Evolutionary conservation across 306 rosid species (phyloP), one percentile per base, ranked within the genome.

Genomic region (Lotus japonicus): DNA sequence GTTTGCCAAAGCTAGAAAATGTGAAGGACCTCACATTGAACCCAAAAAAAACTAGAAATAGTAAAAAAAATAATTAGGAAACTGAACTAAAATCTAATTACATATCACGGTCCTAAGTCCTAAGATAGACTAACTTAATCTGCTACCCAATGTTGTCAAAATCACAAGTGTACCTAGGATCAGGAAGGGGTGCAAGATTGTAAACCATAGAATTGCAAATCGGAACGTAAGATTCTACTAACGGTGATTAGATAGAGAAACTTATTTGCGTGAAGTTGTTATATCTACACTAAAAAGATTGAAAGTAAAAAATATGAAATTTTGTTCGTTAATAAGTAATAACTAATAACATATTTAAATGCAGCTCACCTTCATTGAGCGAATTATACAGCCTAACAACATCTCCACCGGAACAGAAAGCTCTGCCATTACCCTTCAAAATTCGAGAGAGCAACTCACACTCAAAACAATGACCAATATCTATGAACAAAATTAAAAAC

Each of bases 371-470:
- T 80, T 85, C 89, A 72, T 81, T 84, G 21, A 86, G 64, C 11
- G 81, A 64, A 60, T 85, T 85, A 84, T 84, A 80, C 54, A 90
- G 89, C 63, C 81, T 77, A 61, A 87, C 92, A 72, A 83, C 95
- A 83, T 95, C 96, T 16, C 78, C 82, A 38, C 99, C 97, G 28
- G 97, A 81, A 80, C 96, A 90, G 80, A 95, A 90, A 43, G 97
- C 92, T 83, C 77, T 81, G 81, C 99, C 99, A 61, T 79, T 85
- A 85, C 89, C 96, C 97, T 90, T 82, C 84, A 79, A 74, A 85
- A 42, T 70, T 58, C 59, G 70, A 65, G 50, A 75, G 8, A 74
- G 38, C 70, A 73, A 69, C 65, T 83, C 71, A 85, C 73, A 21
- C 60, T 84, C 72, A 43, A 66, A 73, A 31, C 52, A 39, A 11